phyloP scores from a whole-genome alignment of 176 grass and related monocot species.

The Bromus sterilis region DNA sequence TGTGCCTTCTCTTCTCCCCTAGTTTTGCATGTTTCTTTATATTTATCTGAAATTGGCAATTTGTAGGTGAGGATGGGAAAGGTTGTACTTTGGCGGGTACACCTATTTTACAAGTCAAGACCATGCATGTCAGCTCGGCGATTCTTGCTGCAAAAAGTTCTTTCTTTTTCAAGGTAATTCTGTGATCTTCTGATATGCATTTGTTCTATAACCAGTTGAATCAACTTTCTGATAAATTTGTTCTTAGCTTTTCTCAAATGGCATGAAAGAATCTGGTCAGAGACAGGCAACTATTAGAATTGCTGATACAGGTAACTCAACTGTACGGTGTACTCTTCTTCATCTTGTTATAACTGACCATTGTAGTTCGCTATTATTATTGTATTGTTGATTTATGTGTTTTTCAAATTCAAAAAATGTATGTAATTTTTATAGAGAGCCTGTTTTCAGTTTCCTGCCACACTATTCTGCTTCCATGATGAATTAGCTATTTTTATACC shows the following conservation, averaged over 20 bases:
- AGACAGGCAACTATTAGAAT: constrained; percentile 76
- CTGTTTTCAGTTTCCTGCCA: neutral
- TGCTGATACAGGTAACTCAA: constrained; percentile 57
- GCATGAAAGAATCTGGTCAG: constrained; percentile 37
- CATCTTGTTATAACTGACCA: neutral
- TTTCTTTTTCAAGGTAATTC: constrained; percentile 81
- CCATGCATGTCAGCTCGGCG: constrained; percentile 75
- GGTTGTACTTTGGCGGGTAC: constrained; percentile 37
- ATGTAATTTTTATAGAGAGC: neutral
- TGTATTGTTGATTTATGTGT: neutral
- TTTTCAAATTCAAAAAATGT: neutral
- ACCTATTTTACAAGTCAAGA: constrained; percentile 44
- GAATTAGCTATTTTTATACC: neutral
- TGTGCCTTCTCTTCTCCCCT: neutral
- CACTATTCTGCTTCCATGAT: neutral
- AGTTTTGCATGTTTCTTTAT: neutral
- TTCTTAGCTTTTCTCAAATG: neutral
- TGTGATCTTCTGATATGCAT: neutral
- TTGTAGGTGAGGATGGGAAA: constrained; percentile 57
- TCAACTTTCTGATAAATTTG: neutral
- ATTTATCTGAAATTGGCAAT: neutral
- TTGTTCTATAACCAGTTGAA: neutral
- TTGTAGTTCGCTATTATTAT: neutral
- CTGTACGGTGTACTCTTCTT: neutral
- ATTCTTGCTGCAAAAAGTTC: constrained; percentile 88